Base-by-base conservation (phyloP, 768 basidiomycete species). In the Boletus edulis region DNA sequence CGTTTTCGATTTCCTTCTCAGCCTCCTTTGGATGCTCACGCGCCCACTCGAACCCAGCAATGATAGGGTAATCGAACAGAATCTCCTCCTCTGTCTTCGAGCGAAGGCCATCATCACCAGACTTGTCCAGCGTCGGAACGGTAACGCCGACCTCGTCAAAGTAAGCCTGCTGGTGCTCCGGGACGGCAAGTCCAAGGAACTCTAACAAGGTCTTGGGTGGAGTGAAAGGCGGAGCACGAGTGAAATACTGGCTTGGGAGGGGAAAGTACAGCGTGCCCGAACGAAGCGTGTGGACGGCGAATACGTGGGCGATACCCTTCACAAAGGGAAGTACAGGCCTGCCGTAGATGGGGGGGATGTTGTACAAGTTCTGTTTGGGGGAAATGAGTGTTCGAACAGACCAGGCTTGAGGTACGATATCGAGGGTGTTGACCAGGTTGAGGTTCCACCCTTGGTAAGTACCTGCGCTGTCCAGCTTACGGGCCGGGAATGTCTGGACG, bases 351-450 rank as follows among this genome's bases (percentile, higher is more conserved):
- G 45, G 1, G 7, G 58, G 58, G 3, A 63, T 55, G 27, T 61
- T 64, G 10, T 15, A 4, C 47, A 60, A 5, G 42, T 63, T 60
- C 48, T 63, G 62, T 5, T 45, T 9, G 2, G 47, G 53, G 9
- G 49, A 55, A 24, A 35, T 3, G 4, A 4, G 0, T 4, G 5
- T 7, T 12, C 31, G 5, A 13, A 24, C 11, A 3, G 46, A 41
- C 63, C 63, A 62, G 5, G 50, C 52, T 22, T 65, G 56, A 2
- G 63, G 60, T 2, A 56, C 60, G 20, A 58, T 40, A 3, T 64
- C 56, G 8, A 51, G 44, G 14, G 43, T 46, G 42, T 64, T 64
- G 41, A 64, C 54, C 20, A 63, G 51, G 44, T 64, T 64, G 8
- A 31, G 44, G 43, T 64, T 63, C 62, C 63, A 64, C 1, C 49